Evolutionary conservation across 2,329 filamentous ascomycete species (phyloP), one percentile per base, ranked within the genome.

Genomic region (Fusarium tricinctum): DNA sequence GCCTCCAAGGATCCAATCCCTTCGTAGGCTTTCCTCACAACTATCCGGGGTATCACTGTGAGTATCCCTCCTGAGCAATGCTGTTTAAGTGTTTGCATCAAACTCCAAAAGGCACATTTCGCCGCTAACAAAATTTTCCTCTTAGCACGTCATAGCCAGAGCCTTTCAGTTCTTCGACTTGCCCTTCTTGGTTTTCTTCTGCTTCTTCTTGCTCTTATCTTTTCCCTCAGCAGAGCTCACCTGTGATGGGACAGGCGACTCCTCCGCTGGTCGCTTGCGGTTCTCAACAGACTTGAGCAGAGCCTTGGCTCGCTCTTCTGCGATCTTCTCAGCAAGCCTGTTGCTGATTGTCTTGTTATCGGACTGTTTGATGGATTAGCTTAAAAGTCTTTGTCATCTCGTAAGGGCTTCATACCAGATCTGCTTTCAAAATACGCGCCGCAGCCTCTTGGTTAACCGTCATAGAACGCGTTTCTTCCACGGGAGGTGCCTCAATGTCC

Each of bases 381-480:
- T 40, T 23, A 32, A 20, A 49, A 8, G 73, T 56, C 38, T 10
- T 17, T 10, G 50, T 32, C 32, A 30, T 30, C 10, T 30, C 28
- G 28, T 30, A 23, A 33, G n/a, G 13, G 17, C 17, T 15, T 77
- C 86, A 72, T 81, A 92, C 91, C 74, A 98, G 81, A 53, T 92
- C 93, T 63, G 92, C 88, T 76, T 91, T 93, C 73, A 99, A 89
- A 63, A 99, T 92, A 50, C 95, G 87, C 51, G 87, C 88, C 15
- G 93, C 92, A 8, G 93, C 94, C 69, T 88, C 87, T 72, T 92
- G 94, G 75, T 97, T 88, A 66, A 92, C 81, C 2, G 82, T 85
- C 63, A 80, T 75, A 42, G 79, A 82, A 32, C 86, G 85, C 74
- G 88, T 83, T 5, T 86, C 84, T 28, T 60, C 56, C 3, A 23